Conservation (phyloP, 371 early-diverging fungal genomes). For the Rhizopus stolonifer region DNA sequence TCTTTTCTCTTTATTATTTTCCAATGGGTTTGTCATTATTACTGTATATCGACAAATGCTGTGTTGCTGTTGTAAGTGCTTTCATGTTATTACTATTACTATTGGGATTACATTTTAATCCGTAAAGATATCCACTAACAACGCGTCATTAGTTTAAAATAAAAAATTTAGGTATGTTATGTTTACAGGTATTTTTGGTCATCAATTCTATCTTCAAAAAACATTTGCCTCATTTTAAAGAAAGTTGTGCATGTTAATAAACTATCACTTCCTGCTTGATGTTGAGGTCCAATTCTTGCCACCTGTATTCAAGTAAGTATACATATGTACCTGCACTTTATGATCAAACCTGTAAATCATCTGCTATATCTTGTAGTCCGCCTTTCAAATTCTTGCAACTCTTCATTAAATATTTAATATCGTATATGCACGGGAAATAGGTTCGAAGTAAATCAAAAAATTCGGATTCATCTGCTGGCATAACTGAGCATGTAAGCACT, state of each 20-base stretch:
- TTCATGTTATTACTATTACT: constrained; percentile 34
- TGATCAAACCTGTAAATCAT: constrained; percentile 82
- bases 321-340: not conserved
- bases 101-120: constrained; percentile 50
- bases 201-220: constrained; percentile 94
- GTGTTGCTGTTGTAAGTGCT: constrained; percentile 33
- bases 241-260: constrained; percentile 95
- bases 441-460: constrained; percentile 94
- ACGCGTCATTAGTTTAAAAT: not conserved
- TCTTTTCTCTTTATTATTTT: constrained; percentile 6
- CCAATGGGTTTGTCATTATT: constrained; percentile 18
- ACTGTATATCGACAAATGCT: constrained; percentile 26
- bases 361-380: constrained; percentile 99
- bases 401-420: constrained; percentile 98
- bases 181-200: constrained; percentile 84
- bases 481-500: constrained; percentile 86
- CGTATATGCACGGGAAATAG: constrained; percentile 98
- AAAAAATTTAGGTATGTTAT: not conserved
- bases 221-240: constrained; percentile 94
- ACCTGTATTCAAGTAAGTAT: constrained; percentile 46
- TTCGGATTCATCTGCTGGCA: constrained; percentile 92
- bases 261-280: constrained; percentile 99
- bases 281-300: constrained; percentile 95
- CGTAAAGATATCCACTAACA: constrained; percentile 56
- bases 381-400: constrained; percentile 96